Evolutionary conservation across 208 protist genomes (phyloP), one percentile per base, ranked within the genome.

Genomic region (Leishmania mexicana): DNA sequence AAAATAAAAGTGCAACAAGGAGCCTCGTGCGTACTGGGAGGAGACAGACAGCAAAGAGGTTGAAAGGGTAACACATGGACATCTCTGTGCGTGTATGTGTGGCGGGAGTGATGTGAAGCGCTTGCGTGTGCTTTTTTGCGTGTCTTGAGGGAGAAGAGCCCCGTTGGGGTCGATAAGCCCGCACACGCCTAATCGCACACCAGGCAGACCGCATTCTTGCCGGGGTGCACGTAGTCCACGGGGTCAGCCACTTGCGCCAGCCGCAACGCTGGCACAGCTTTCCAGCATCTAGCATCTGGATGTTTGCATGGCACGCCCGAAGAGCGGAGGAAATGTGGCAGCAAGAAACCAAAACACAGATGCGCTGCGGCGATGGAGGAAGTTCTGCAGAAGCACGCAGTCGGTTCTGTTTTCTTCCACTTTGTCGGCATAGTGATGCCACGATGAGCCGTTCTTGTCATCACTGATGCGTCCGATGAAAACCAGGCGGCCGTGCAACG

Each of bases 391-490:
- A 60, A 79, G 53, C 21, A 60, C 47, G n/a, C 71, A 70, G 47
- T 79, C 81, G n/a, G 31, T 83, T 58, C 49, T 67, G 60, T 40
- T 51, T 73, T 70, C 64, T 13, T 81, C 79, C 57, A 77, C 57
- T 38, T 40, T 76, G 31, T 58, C 45, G 28, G 78, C n/a, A 40
- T n/a, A 4, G 54, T 38, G 19, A 35, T 76, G 65, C 81, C 81
- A 89, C 60, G 88, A 57, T 11, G 85, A 75, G 60, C 76, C 77
- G 54, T 85, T 70, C 54, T 70, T 77, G 81, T 87, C 92, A n/a
- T 78, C 85, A 60, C 81, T 85, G 79, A 95, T 87, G 45, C 70
- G 71, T 72, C 89, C 87, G 58, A 93, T 93, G 38, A 87, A 78
- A 68, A 92, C 78, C 47, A 92, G 74, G 40, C 79, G 80, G 15